Percentiles rank a stretch among this genome's conserved stretches.
phyloP scores from a whole-genome alignment of 148 eudicot genomes.

The Talinum fruticosum region DNA sequence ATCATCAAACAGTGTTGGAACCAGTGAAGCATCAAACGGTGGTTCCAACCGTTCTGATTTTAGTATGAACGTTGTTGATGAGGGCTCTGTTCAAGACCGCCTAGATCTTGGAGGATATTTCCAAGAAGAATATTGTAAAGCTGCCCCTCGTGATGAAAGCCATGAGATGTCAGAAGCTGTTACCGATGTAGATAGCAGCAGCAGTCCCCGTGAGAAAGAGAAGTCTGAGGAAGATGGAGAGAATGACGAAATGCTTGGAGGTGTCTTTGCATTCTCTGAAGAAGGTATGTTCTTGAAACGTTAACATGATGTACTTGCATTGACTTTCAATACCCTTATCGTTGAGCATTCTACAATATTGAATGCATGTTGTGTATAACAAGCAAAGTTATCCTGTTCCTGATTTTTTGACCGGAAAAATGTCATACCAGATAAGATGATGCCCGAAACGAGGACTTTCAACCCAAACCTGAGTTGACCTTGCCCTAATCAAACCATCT shows the following conservation, averaged over 20 bases:
- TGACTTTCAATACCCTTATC: background rate
- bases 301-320: background rate
- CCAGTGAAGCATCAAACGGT: conserved; percentile 59
- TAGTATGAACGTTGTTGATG: conserved; percentile 73
- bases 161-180: conserved; percentile 53
- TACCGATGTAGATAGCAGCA: conserved; percentile 61
- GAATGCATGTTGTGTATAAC: background rate
- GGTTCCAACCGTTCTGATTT: conserved; percentile 72
- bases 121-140: conserved; percentile 85
- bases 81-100: conserved; percentile 54
- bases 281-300: conserved; percentile 54
- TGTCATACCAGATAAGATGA: background rate
- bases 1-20: conserved; percentile 56
- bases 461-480: background rate
- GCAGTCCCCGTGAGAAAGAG: conserved; percentile 52
- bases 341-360: background rate
- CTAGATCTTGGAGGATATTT: conserved; percentile 68
- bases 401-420: background rate
- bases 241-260: conserved; percentile 78
- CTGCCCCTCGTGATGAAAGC: conserved; percentile 44
- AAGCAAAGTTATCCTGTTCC: background rate
- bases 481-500: background rate
- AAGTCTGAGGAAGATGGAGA: conserved; percentile 82
- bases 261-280: conserved; percentile 84
- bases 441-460: background rate